Conservation (phyloP, 2,329 filamentous ascomycete species). For the Aspergillus thermomutatus region DNA sequence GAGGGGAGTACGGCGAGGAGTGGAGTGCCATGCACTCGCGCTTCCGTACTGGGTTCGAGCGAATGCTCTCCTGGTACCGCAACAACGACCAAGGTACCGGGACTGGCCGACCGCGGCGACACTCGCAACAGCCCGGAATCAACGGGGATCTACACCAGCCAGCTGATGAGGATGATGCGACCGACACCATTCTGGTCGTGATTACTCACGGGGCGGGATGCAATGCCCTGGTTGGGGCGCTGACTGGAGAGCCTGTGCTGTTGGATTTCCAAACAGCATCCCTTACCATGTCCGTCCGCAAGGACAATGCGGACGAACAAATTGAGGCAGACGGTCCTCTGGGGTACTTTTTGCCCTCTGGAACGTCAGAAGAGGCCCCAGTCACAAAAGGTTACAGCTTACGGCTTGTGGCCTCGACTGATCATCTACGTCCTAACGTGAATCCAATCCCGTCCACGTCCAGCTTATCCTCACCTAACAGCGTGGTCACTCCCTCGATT, state of each 20-base stretch:
- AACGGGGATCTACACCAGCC: constrained; percentile 8
- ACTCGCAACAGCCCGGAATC: constrained; percentile 14
- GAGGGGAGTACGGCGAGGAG: constrained; percentile 85
- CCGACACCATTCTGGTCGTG: constrained; percentile 76
- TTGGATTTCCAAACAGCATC: constrained; percentile 88
- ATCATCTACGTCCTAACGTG: constrained; percentile 54
- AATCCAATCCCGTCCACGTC: constrained; percentile 27
- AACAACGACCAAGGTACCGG: constrained; percentile 38
- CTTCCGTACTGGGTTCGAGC: constrained; percentile 74
- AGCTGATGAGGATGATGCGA: constrained; percentile 59
- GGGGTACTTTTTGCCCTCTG: background rate
- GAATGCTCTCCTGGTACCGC: constrained; percentile 79
- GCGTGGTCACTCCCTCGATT: constrained; percentile 20
- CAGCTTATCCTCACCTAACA: constrained; percentile 21
- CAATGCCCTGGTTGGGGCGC: constrained; percentile 88
- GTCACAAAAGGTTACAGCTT: constrained; percentile 57
- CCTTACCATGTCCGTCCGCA: constrained; percentile 78
- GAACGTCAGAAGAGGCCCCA: constrained; percentile 23
- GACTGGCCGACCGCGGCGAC: constrained; percentile 11
- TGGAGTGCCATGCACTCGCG: constrained; percentile 94
- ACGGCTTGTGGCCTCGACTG: constrained; percentile 58
- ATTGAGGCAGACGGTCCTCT: background rate
- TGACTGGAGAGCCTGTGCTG: constrained; percentile 87
- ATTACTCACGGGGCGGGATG: constrained; percentile 95
- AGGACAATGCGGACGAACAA: constrained; percentile 29